Conservation (phyloP, 148 eudicot genomes). For the Rhododendron vialii region DNA sequence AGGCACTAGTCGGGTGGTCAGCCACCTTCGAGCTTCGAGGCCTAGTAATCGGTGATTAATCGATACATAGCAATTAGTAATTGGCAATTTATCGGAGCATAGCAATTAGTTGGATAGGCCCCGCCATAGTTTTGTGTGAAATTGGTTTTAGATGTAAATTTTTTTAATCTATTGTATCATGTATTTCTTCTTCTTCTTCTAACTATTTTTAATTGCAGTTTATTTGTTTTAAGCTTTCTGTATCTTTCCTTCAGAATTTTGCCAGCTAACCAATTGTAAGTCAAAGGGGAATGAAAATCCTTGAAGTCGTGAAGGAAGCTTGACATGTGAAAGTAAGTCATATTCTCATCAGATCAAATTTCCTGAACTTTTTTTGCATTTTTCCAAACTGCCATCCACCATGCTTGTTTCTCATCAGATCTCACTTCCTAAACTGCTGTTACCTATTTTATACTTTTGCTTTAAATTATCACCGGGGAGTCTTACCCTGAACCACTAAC, state of each 20-base stretch:
- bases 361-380: background rate
- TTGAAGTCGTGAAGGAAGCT: background rate
- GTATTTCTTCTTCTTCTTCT: background rate
- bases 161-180: background rate
- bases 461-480: background rate
- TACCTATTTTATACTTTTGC: background rate
- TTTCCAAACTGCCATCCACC: background rate
- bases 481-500: background rate
- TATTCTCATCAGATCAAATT: background rate
- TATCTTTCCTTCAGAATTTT: constrained; percentile 6
- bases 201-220: background rate
- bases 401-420: background rate
- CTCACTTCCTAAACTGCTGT: background rate
- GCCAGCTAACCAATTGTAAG: background rate
- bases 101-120: no score
- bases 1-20: no score
- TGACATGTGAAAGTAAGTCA: constrained; percentile 12
- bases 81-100: no score
- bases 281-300: background rate
- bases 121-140: background rate
- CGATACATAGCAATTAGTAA: no score
- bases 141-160: background rate
- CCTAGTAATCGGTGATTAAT: no score
- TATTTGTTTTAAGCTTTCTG: background rate
- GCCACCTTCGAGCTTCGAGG: no score